These are phyloP conservation scores for Aurifilum marmelostoma DNA, from an alignment of 2,329 filamentous ascomycete species.

Conservation along the genomic window DNA sequence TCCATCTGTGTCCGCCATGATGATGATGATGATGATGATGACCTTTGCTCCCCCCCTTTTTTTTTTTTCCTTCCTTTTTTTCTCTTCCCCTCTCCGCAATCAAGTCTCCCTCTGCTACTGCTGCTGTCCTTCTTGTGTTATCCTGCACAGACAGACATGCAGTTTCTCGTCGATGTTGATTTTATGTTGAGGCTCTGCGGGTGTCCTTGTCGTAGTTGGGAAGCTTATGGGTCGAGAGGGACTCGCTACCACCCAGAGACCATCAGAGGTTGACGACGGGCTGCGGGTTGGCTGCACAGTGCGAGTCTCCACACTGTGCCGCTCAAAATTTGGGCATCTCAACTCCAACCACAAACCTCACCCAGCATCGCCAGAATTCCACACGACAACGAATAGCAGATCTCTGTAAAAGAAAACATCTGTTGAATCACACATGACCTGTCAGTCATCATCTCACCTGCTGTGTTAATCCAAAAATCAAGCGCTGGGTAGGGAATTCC, in stretches of 20 bases:
- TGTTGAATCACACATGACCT: no score
- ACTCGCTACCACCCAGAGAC: background rate
- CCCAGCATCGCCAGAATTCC: conserved; percentile 3
- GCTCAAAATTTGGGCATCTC: conserved; percentile 24
- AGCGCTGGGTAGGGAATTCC: background rate
- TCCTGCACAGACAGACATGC: no score
- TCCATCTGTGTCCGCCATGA: conserved; percentile 1
- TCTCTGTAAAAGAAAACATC: fast-evolving
- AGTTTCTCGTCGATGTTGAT: background rate
- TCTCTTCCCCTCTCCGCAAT: background rate
- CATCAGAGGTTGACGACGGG: background rate
- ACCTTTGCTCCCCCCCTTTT: no score
- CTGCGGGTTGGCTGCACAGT: conserved; percentile 14
- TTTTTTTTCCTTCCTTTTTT: no score
- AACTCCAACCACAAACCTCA: conserved; percentile 13
- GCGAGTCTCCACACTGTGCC: conserved; percentile 20
- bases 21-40: background rate
- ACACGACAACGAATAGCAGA: background rate
- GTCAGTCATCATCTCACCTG: background rate
- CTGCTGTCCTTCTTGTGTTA: background rate
- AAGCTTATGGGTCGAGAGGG: conserved; percentile 6
- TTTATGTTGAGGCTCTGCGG: conserved; percentile 27
- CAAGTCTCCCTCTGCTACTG: background rate
- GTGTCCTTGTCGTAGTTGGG: conserved; percentile 5
- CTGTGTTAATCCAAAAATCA: background rate